These are phyloP conservation scores for Cardamine resedifolia DNA, from an alignment of 345 rosid genomes.

Conservation along the genomic window DNA sequence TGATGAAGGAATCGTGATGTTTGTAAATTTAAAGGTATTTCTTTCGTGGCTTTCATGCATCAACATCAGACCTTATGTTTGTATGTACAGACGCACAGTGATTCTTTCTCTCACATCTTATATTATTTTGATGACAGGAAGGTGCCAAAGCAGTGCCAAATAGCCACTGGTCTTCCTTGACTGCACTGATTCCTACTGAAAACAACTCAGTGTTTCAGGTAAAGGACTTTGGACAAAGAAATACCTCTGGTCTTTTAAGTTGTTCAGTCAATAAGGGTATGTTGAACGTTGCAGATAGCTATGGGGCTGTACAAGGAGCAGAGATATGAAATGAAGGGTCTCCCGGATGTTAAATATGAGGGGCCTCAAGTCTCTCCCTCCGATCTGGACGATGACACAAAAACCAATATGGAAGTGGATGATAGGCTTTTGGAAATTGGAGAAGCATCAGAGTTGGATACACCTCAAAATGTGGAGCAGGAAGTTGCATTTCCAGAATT, in stretches of 20 bases:
- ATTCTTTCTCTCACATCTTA: not conserved
- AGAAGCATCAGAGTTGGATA: not conserved
- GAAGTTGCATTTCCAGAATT: no score
- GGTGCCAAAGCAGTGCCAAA: not conserved
- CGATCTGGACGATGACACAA: no score
- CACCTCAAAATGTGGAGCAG: not conserved
- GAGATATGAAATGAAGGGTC: not conserved
- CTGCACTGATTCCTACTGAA: conserved; percentile 46
- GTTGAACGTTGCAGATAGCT: not conserved
- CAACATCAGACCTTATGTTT: not conserved
- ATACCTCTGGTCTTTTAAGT: not conserved
- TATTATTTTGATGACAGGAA: not conserved
- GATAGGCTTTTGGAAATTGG: not conserved
- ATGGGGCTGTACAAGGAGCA: not conserved
- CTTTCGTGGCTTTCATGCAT: not conserved
- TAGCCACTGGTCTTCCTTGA: conserved; percentile 8
- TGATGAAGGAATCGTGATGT: not conserved
- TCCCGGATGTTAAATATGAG: not conserved
- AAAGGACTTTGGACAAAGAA: not conserved
- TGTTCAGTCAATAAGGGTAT: not conserved
- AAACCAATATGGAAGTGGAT: not conserved
- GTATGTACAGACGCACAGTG: not conserved
- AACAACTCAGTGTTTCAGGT: conserved; percentile 53
- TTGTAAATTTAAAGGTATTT: not conserved
- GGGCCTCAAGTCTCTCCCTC: not conserved